phyloP scores from a whole-genome alignment of 305 asterid species.

The Fraxinus paxiana region DNA sequence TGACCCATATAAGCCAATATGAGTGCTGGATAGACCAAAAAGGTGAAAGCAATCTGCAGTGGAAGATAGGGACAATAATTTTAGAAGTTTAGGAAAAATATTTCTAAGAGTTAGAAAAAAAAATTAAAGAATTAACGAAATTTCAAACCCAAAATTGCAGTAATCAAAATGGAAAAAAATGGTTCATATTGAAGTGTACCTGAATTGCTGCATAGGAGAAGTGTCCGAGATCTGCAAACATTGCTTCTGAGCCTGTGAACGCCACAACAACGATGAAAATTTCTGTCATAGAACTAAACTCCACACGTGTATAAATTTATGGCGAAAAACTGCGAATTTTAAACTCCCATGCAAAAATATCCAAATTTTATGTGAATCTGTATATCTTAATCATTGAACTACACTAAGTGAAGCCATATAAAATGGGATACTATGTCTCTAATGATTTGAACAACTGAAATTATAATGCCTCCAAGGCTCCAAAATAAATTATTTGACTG shows the following conservation, averaged over 20 bases:
- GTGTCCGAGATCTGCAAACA: constrained; percentile 99
- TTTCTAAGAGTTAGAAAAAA: not conserved
- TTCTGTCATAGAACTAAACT: not conserved
- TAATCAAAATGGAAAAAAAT: not conserved
- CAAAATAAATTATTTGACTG: not conserved
- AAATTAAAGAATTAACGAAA: not conserved
- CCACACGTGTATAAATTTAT: not conserved
- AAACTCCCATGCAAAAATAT: not conserved
- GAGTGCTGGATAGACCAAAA: constrained; percentile 89
- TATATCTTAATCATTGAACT: not conserved
- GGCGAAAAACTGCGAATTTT: not conserved
- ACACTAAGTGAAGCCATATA: not conserved
- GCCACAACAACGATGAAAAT: not conserved
- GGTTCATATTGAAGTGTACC: constrained; percentile 33
- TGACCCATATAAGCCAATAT: constrained; percentile 95
- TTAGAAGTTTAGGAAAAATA: not conserved
- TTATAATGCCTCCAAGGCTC: not conserved
- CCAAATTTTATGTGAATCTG: not conserved
- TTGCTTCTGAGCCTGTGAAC: constrained; percentile 87
- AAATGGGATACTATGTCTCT: not conserved
- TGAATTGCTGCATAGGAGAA: constrained; percentile 87
- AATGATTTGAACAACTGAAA: not conserved
- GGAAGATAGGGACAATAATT: constrained; percentile 10
- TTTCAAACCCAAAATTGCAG: constrained; percentile 6
- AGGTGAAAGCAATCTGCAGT: constrained; percentile 89